Base-by-base conservation (phyloP, 805 yeast genomes). In the Metschnikowia rubicola region DNA sequence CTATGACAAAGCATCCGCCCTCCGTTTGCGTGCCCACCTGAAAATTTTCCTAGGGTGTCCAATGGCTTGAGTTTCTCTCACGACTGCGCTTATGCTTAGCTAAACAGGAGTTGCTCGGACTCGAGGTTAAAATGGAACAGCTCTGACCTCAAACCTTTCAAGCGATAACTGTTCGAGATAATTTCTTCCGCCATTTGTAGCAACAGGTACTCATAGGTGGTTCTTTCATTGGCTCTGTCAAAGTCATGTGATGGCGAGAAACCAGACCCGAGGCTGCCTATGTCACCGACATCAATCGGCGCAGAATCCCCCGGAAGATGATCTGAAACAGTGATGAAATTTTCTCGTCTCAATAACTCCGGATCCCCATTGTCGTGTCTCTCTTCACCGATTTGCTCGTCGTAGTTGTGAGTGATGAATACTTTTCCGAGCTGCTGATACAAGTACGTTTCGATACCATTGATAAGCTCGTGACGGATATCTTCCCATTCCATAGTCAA, bases 401-500 rank as follows among this genome's bases (percentile, higher is more conserved):
- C 53, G 29, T 43, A 33, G 29, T 41, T 42, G 40, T 39, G 48
- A 13, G 39, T 32, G 10, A 45, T 34, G 13, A 56, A 41, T 13
- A 35, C 30, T 42, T 63, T 64, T 4, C 75, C 75, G 43, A 61
- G 60, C 43, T 63, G 65, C 47, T 59, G 64, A 53, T 70, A 70
- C 31, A 67, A 39, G 45, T 62, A 61, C n/a, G 59, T 55, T 51
- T 72, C 77, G 21, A 70, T 55, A 9, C 74, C 74, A 44, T 61
- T 58, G 10, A 62, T 47, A 33, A 71, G 53, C 41, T 72, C 77
- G 46, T 64, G 60, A 30, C 75, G 52, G 33, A 71, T 64, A 44
- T 67, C 72, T 44, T 72, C 75, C 75, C 75, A 72, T 56, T 70
- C 75, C 54, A 72, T 67, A 2, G 66, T 72, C 21, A 70, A 39